Evolutionary conservation across 1,284 basidiomycete species (phyloP).

Genomic region (Austroboletus novae-zelandiae): DNA sequence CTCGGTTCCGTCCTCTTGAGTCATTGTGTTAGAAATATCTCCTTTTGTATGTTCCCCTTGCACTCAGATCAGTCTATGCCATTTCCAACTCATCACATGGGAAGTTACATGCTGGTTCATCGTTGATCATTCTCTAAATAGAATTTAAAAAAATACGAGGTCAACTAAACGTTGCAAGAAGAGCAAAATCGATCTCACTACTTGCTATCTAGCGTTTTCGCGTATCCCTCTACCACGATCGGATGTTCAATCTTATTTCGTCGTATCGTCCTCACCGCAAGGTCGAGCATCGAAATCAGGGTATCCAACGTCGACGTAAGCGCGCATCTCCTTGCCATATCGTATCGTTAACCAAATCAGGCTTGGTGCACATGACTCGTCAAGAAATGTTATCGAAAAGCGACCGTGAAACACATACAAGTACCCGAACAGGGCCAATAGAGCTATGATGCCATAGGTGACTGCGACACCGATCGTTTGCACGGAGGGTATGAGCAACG

Average conservation of each 20-base stretch:
- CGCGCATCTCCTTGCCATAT: slow-evolving; percentile 46
- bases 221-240: too few species aligned
- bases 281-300: slow-evolving; percentile 17
- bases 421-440: slow-evolving; percentile 44
- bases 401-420: slow-evolving; percentile 32
- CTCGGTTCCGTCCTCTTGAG: neutral
- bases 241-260: neutral
- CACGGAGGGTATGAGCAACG: slow-evolving; percentile 39
- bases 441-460: slow-evolving; percentile 48
- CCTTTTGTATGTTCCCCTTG: too few species aligned
- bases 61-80: too few species aligned
- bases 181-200: too few species aligned
- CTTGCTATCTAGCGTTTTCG: too few species aligned
- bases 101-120: too few species aligned
- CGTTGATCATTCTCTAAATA: too few species aligned
- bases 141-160: too few species aligned
- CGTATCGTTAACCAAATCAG: slow-evolving; percentile 41
- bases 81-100: too few species aligned
- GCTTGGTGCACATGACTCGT: slow-evolving; percentile 21
- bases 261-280: neutral
- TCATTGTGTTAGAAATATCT: neutral
- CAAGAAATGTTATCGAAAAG: neutral
- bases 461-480: slow-evolving; percentile 51
- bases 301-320: slow-evolving; percentile 46
- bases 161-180: too few species aligned